These are phyloP conservation scores for Rossbeevera mucosa DNA, from an alignment of 768 basidiomycete species.

Conservation along the genomic window DNA sequence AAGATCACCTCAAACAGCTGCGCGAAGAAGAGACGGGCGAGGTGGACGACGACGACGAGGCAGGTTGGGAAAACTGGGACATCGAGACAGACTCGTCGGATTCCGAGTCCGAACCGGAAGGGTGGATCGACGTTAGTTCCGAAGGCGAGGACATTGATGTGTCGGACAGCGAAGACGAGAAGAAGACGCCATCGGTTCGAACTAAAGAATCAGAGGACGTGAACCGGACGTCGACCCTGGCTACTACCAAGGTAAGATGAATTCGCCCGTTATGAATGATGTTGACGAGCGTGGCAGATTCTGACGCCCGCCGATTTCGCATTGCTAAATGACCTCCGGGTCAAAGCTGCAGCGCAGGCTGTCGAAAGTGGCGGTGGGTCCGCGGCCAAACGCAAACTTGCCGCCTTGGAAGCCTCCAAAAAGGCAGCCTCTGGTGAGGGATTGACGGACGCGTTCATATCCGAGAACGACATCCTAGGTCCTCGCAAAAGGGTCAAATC, in stretches of 20 bases:
- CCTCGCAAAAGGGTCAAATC: constrained; percentile 91
- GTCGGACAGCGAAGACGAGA: constrained; percentile 82
- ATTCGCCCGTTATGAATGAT: neutral
- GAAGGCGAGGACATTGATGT: constrained; percentile 68
- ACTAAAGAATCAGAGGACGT: constrained; percentile 15
- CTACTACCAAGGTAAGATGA: constrained; percentile 66
- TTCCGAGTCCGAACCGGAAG: constrained; percentile 53
- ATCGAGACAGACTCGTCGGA: constrained; percentile 66
- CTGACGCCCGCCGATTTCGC: constrained; percentile 97
- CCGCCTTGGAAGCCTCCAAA: constrained; percentile 68
- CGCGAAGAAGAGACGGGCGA: constrained; percentile 56
- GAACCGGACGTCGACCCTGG: constrained; percentile 57
- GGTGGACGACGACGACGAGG: constrained; percentile 60
- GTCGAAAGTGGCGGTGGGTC: constrained; percentile 67
- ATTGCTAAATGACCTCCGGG: constrained; percentile 79
- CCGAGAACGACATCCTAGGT: constrained; percentile 89
- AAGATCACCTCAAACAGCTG: constrained; percentile 75
- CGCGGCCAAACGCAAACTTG: constrained; percentile 86
- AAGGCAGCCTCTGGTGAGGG: constrained; percentile 47
- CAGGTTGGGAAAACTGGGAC: constrained; percentile 88
- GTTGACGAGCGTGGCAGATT: constrained; percentile 51
- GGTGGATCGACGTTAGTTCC: constrained; percentile 77
- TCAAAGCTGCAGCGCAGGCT: constrained; percentile 69
- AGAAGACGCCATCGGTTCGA: constrained; percentile 17
- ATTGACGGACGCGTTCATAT: constrained; percentile 55